A percentile compares a stretch with the other conserved stretches of the same genome.
Conservation (phyloP, 495 filamentous ascomycete genomes). For the Penicillium paradoxum region DNA sequence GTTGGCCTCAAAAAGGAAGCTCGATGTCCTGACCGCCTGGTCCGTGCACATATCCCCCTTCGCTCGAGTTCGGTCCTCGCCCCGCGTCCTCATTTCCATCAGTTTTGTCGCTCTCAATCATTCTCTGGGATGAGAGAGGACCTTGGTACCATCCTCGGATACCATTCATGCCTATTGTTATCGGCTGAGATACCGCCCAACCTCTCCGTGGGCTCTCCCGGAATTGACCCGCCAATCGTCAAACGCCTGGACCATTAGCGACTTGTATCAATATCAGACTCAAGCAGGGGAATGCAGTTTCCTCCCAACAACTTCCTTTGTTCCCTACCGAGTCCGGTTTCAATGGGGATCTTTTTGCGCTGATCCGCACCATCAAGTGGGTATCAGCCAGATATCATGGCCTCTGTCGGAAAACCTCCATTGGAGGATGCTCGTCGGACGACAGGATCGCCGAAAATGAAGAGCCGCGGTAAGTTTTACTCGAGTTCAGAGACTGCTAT, state of each 20-base stretch:
- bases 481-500: background rate
- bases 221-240: constrained; percentile 22
- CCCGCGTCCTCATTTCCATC: constrained; percentile 25
- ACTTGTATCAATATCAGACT: constrained; percentile 14
- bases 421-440: constrained; percentile 45
- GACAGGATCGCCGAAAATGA: constrained; percentile 56
- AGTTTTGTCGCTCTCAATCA: constrained; percentile 18
- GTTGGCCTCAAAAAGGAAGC: constrained; percentile 7
- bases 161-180: constrained; percentile 11
- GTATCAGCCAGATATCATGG: constrained; percentile 34
- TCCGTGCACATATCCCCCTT: constrained; percentile 23
- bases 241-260: constrained; percentile 11
- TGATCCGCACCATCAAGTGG: constrained; percentile 34
- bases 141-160: constrained; percentile 13
- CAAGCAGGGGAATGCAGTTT: constrained; percentile 42
- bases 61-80: constrained; percentile 25
- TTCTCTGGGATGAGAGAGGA: constrained; percentile 13
- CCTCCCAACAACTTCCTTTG: constrained; percentile 30
- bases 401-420: constrained; percentile 39
- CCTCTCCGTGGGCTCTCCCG: constrained; percentile 7
- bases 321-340: constrained; percentile 28
- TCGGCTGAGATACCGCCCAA: constrained; percentile 6
- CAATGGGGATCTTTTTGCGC: constrained; percentile 41
- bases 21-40: constrained; percentile 28
- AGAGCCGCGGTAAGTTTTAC: constrained; percentile 52